phyloP scores from a whole-genome alignment of 176 grass and related monocot genomes.

The Themeda triandra region DNA sequence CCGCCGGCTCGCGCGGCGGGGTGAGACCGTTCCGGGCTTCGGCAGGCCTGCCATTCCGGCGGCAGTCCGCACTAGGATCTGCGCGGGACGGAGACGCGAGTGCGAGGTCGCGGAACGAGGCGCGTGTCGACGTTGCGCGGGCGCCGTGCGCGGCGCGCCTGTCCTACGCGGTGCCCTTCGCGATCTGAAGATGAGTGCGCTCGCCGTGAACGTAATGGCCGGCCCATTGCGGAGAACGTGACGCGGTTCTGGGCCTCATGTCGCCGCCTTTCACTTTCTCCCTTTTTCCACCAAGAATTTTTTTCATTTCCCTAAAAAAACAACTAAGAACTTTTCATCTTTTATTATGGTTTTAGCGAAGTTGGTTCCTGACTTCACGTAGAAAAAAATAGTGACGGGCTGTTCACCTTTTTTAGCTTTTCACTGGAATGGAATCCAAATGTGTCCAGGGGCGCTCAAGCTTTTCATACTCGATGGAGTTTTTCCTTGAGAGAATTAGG shows the following conservation, averaged over 20 bases:
- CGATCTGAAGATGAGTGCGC: too few relatives aligned
- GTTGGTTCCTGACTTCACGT: background rate
- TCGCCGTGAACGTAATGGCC: too few relatives aligned
- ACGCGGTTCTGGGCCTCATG: background rate
- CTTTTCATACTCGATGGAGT: background rate
- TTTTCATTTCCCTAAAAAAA: too few relatives aligned
- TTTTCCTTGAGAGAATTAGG: too few relatives aligned
- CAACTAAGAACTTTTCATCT: too few relatives aligned
- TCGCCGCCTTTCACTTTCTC: background rate
- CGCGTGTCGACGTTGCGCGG: background rate
- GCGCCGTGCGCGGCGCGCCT: background rate
- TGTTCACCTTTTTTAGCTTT: background rate
- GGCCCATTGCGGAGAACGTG: constrained; percentile 16
- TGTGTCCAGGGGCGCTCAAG: background rate
- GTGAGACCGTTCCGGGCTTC: background rate
- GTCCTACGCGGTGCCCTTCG: too few relatives aligned
- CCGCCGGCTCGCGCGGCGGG: background rate
- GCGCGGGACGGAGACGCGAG: background rate
- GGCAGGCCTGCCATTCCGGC: background rate
- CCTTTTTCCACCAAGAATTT: background rate
- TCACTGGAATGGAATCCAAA: background rate
- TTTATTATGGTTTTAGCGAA: background rate
- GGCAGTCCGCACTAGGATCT: background rate
- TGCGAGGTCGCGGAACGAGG: background rate
- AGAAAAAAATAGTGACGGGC: background rate